These are phyloP conservation scores for Friedmanniomyces endolithicus DNA, from an alignment of 495 filamentous ascomycete species.

Conservation along the genomic window DNA sequence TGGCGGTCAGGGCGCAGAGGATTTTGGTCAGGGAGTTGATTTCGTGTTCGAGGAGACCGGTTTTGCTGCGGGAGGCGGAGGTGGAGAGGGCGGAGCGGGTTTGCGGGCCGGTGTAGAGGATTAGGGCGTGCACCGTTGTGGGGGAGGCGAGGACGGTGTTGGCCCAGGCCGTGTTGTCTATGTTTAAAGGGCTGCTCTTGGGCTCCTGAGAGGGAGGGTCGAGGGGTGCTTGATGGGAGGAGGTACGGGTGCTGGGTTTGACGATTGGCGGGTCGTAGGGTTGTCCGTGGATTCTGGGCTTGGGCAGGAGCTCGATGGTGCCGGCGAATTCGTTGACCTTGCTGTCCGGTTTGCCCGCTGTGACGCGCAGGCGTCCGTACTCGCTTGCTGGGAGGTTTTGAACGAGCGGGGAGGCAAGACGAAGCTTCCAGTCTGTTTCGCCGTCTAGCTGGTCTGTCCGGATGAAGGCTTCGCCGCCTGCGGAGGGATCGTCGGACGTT, in stretches of 20 bases:
- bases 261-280: slow-evolving; percentile 22
- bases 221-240: too few relatives aligned
- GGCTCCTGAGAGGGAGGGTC: not conserved
- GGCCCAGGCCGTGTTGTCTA: slow-evolving; percentile 98
- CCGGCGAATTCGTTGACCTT: slow-evolving; percentile 91
- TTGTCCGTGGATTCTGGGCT: not conserved
- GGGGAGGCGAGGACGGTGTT: slow-evolving; percentile 95
- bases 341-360: slow-evolving; percentile 76
- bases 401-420: slow-evolving; percentile 70
- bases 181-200: slow-evolving; percentile 60
- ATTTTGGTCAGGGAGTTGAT: slow-evolving; percentile 99
- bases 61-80: slow-evolving; percentile 79
- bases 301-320: slow-evolving; percentile 51
- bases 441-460: slow-evolving; percentile 95
- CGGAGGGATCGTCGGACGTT: slow-evolving; percentile 11
- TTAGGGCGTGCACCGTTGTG: slow-evolving; percentile 69
- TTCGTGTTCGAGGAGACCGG: slow-evolving; percentile 83
- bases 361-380: slow-evolving; percentile 60
- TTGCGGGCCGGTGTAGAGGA: slow-evolving; percentile 90
- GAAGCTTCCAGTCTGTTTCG: slow-evolving; percentile 97
- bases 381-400: slow-evolving; percentile 58
- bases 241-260: too few relatives aligned
- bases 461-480: slow-evolving; percentile 81
- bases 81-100: slow-evolving; percentile 92
- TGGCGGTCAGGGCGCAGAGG: slow-evolving; percentile 73